Conservation (phyloP, 768 basidiomycete species). For the Hygrophorus russula region DNA sequence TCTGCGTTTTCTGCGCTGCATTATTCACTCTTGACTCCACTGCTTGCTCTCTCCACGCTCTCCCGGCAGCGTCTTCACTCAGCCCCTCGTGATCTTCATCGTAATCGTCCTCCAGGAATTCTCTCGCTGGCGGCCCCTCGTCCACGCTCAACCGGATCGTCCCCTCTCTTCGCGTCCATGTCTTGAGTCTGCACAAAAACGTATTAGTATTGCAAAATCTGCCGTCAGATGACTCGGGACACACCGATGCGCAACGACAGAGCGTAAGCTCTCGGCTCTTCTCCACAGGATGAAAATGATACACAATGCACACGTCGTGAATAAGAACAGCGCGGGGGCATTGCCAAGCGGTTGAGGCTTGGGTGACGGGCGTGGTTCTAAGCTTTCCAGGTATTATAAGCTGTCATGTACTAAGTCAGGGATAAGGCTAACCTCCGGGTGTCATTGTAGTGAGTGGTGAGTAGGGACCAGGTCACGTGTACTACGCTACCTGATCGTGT, state of each 20-base stretch:
- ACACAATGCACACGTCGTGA: conserved; percentile 48
- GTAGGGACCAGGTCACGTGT: no score
- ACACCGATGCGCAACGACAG: conserved; percentile 53
- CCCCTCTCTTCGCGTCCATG: conserved; percentile 42
- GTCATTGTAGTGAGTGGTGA: no score
- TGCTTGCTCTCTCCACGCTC: neutral
- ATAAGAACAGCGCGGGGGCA: conserved; percentile 38
- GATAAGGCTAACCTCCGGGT: no score
- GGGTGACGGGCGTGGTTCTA: conserved; percentile 48
- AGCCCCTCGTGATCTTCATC: conserved; percentile 29
- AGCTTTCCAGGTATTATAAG: no score
- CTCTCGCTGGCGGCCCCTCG: conserved; percentile 58
- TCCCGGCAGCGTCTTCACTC: neutral
- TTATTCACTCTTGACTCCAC: no score
- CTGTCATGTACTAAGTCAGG: no score
- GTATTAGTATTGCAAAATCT: neutral
- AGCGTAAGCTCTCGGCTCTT: conserved; percentile 40
- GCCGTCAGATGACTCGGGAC: conserved; percentile 13
- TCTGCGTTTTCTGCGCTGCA: no score
- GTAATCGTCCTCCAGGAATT: conserved; percentile 51
- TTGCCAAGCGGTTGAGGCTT: conserved; percentile 58
- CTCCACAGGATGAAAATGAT: conserved; percentile 54
- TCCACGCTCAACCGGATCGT: conserved; percentile 58
- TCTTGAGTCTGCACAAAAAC: conserved; percentile 35
- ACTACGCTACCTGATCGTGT: no score